phyloP scores from a whole-genome alignment of 2,329 filamentous ascomycete genomes.

The Claviceps maximensis region DNA sequence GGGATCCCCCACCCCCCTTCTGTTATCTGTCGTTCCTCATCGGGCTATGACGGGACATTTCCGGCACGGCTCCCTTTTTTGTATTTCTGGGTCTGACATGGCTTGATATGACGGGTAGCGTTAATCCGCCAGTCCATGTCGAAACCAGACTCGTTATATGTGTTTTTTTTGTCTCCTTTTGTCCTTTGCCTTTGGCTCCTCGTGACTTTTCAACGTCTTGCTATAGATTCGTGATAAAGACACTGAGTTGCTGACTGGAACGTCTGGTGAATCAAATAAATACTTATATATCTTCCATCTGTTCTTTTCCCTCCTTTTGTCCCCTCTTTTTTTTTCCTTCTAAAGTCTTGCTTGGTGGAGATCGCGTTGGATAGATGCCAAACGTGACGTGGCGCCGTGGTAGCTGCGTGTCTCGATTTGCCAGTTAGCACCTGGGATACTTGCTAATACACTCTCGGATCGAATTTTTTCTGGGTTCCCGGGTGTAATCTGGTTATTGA shows the following conservation, averaged over 20 bases:
- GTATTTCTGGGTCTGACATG: background rate
- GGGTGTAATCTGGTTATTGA: too few species aligned
- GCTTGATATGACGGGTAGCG: conserved; percentile 1
- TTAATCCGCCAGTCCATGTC: conserved; percentile 1
- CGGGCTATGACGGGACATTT: background rate
- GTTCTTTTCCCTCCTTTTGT: background rate
- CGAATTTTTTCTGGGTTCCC: too few species aligned
- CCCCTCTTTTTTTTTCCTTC: too few species aligned
- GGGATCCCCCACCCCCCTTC: conserved; percentile 1
- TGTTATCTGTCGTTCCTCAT: background rate
- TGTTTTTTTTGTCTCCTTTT: background rate
- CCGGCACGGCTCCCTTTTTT: background rate
- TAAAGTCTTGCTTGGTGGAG: too few species aligned
- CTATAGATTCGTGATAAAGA: background rate
- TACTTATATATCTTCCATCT: background rate
- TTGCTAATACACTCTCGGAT: too few species aligned
- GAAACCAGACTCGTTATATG: background rate
- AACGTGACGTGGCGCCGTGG: background rate
- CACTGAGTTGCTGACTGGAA: background rate
- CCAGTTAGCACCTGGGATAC: too few species aligned
- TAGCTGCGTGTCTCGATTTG: too few species aligned
- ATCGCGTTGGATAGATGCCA: background rate
- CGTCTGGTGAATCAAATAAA: background rate
- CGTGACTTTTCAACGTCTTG: background rate
- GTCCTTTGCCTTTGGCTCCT: background rate